Base-by-base conservation (phyloP, 148 eudicot species). In the Rhododendron simsii region DNA sequence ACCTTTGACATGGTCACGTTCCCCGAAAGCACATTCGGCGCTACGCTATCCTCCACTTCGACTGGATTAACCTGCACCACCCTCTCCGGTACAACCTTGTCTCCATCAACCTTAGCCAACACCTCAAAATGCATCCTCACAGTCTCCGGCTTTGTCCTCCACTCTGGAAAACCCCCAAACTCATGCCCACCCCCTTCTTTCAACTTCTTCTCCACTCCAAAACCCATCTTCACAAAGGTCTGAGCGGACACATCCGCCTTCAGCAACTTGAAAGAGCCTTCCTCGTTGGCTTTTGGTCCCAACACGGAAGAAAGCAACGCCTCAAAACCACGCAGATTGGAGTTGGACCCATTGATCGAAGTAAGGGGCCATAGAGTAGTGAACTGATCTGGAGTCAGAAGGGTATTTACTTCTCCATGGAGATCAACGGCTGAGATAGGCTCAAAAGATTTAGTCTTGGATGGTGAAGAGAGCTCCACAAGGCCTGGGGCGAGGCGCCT, bases 401-500 rank as follows among this genome's bases (percentile, higher is more conserved):
- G 93, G 69, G 98, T 89, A 8, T 94, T 92, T 67, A 91, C 94
- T 85, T 95, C 95, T 33, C 86, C 89, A 41, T 89, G 92, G 82
- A 94, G 92, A 89, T 94, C 96, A 81, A 95, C n/a, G 78, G 94
- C 88, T 11, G 96, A 78, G 44, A 90, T 41, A 2, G 91, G 81
- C 37, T 86, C 89, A 10, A 84, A 73, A 59, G 85, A 21, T 86
- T 88, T 90, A 75, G 85, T 80, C 48, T 86, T 93, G 2, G 92
- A 88, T 26, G 89, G 91, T 26, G 94, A 92, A 30, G 99, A 96
- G 18, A 96, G 86, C 92, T 96, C 98, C 18, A 96, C 98, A 4
- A 95, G 93, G 83, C 99, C 99, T 3, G 98, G 99, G 33, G 99
- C 98, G 48, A 96, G 93, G 77, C 95, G 98, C 83, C 93, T 96